Percentiles rank a stretch among this genome's conserved stretches.
Conservation (phyloP, 768 basidiomycete genomes). For the Termitomyces sp. region DNA sequence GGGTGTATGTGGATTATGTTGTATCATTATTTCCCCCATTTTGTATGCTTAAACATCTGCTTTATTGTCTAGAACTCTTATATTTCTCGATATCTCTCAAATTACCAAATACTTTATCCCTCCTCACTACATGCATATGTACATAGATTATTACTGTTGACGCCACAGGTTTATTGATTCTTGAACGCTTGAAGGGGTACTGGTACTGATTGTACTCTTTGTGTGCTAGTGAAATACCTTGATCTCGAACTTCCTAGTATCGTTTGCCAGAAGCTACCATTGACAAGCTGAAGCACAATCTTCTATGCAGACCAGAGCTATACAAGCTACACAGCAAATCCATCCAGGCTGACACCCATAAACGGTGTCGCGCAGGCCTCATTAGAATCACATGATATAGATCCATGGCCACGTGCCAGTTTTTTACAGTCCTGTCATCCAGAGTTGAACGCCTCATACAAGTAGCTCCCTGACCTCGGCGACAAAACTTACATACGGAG, state of each 20-base stretch:
- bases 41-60: neutral
- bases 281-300: too few species aligned
- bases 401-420: conserved; percentile 4
- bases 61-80: neutral
- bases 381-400: conserved; percentile 5
- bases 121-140: too few species aligned
- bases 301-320: neutral
- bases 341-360: too few species aligned
- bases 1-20: too few species aligned
- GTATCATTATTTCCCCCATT: neutral
- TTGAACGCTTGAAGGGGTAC: too few species aligned
- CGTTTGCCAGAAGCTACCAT: neutral
- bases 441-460: too few species aligned
- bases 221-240: neutral
- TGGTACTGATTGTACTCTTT: neutral
- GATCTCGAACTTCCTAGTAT: neutral
- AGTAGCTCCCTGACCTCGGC: neutral
- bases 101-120: neutral
- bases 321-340: neutral
- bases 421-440: neutral
- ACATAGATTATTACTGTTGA: too few species aligned
- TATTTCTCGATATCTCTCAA: neutral
- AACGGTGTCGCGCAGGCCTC: neutral
- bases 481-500: neutral
- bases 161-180: too few species aligned